These are phyloP conservation scores for Cladorrhinum sp. DNA, from an alignment of 2,329 filamentous ascomycete genomes.

Conservation along the genomic window DNA sequence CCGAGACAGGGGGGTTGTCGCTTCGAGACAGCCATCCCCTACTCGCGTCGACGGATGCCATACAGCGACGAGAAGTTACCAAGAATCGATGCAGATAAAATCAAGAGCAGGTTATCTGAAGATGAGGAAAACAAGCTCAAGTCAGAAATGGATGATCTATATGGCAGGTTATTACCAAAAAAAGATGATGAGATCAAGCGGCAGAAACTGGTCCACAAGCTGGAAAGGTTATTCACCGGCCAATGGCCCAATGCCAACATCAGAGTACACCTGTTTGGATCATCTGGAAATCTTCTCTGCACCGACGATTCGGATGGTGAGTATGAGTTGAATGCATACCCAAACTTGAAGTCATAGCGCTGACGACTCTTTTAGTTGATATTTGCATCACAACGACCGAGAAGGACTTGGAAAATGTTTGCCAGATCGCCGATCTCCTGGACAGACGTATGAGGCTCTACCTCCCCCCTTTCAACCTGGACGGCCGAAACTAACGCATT, in stretches of 20 bases:
- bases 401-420: constrained; percentile 85
- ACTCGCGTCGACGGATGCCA: constrained; percentile 81
- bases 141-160: constrained; percentile 80
- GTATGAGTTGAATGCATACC: constrained; percentile 31
- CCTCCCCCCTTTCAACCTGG: neutral
- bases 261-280: constrained; percentile 92
- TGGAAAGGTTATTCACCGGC: constrained; percentile 82
- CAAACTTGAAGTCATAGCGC: constrained; percentile 13
- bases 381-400: constrained; percentile 94
- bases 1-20: constrained; percentile 65
- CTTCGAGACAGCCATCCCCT: constrained; percentile 82
- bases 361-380: constrained; percentile 65
- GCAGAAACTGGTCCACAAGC: constrained; percentile 73
- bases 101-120: constrained; percentile 66
- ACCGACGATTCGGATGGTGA: constrained; percentile 94
- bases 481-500: constrained; percentile 10
- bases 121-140: constrained; percentile 74
- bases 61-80: constrained; percentile 80
- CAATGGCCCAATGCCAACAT: constrained; percentile 92
- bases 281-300: constrained; percentile 90
- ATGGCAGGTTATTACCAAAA: constrained; percentile 79
- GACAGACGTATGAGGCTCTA: constrained; percentile 65
- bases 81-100: constrained; percentile 65
- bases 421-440: constrained; percentile 82
- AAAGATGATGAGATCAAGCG: constrained; percentile 73